Conservation (phyloP, 2,329 filamentous ascomycete genomes). For the Tolypocladium inflatum region DNA sequence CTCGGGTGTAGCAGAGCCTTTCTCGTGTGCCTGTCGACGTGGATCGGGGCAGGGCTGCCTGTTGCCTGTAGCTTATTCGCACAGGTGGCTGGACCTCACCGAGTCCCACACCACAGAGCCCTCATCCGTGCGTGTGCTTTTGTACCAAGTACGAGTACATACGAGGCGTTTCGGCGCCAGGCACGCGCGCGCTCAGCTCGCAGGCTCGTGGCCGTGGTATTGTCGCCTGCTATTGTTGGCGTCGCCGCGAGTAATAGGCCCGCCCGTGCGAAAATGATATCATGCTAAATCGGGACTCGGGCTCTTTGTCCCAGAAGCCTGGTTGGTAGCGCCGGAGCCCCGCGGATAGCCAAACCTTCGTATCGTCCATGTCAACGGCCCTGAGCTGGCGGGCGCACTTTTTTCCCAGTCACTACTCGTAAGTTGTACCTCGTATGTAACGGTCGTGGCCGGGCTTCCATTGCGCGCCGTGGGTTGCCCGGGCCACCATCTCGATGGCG, state of each 20-base stretch:
- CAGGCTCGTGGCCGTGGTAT: not conserved
- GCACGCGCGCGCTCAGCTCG: not conserved
- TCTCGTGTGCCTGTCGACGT: not conserved
- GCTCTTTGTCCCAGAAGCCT: not conserved
- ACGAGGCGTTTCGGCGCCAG: not conserved
- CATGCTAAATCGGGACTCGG: not conserved
- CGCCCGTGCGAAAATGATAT: not conserved
- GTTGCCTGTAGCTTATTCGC: too few relatives aligned
- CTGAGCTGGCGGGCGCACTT: not conserved
- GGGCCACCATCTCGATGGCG: not conserved
- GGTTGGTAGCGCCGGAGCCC: not conserved
- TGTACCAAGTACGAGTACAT: too few relatives aligned
- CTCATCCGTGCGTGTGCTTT: not conserved
- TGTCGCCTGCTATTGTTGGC: not conserved
- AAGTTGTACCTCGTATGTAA: too few relatives aligned
- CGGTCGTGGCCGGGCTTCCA: too few relatives aligned
- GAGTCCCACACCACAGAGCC: not conserved
- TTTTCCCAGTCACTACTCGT: not conserved
- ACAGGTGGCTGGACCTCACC: too few relatives aligned
- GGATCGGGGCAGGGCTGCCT: not conserved
- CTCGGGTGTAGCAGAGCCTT: not conserved
- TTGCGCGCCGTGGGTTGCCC: too few relatives aligned
- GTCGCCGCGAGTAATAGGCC: not conserved
- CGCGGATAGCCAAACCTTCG: not conserved
- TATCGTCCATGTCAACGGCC: not conserved